Conservation (phyloP, 768 basidiomycete species). For the Hemileccinum impolitum region DNA sequence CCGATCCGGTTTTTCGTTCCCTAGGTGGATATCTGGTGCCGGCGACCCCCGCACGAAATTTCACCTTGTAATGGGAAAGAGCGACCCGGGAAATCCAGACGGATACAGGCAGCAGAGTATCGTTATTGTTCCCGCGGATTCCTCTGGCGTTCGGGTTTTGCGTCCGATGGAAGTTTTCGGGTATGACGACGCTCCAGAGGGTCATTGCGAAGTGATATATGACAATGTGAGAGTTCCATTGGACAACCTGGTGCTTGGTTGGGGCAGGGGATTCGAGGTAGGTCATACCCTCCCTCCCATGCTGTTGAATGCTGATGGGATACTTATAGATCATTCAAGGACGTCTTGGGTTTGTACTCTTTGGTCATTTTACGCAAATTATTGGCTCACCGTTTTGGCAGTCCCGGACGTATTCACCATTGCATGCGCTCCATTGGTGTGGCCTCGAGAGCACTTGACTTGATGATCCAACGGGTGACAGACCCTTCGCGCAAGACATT, state of each 20-base stretch:
- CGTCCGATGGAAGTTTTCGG: constrained; percentile 95
- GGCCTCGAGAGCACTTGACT: constrained; percentile 79
- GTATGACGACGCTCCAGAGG: constrained; percentile 94
- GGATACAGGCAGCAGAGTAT: constrained; percentile 86
- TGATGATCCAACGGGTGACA: constrained; percentile 90
- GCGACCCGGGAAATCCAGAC: constrained; percentile 78
- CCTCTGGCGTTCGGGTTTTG: constrained; percentile 83
- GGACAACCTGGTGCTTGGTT: constrained; percentile 80
- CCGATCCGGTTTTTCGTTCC: constrained; percentile 7
- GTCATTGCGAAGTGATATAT: constrained; percentile 94
- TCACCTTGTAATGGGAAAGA: constrained; percentile 94
- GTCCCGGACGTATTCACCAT: constrained; percentile 94
- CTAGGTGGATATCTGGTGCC: constrained; percentile 96
- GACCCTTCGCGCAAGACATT: constrained; percentile 91
- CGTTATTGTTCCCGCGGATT: constrained; percentile 87
- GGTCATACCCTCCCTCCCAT: background rate
- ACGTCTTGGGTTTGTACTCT: constrained; percentile 69
- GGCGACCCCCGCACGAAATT: constrained; percentile 87
- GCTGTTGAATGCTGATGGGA: background rate
- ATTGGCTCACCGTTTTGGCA: constrained; percentile 25
- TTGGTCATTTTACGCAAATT: background rate
- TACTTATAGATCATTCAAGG: constrained; percentile 82
- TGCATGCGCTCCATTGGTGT: constrained; percentile 97
- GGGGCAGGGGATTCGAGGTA: constrained; percentile 95
- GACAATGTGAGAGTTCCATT: constrained; percentile 90